Evolutionary conservation across 129 eudicot species (phyloP), one percentile per base, ranked within the genome.

Genomic region (Flaveria linearis): DNA sequence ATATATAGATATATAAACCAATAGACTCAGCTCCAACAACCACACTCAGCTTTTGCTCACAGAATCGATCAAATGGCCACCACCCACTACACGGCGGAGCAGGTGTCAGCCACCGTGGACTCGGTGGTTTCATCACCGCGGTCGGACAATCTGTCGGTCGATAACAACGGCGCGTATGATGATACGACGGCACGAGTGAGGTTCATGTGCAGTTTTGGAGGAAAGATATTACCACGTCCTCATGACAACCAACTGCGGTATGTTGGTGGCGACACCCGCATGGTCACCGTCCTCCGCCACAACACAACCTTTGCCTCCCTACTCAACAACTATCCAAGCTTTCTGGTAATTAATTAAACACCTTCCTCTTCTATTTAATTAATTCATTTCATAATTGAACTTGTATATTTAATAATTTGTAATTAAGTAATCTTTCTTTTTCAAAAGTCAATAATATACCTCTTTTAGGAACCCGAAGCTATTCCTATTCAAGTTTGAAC

Each of bases 181-280:
- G 88, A 75, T 51, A 36, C 60, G 80, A 62, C 78, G 22, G 42
- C 78, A 23, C 90, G 88, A 6, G 74, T 87, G 22, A 89, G 98
- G 17, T 86, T 93, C 86, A 90, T 93, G 98, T 90, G 96, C 77
- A 93, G 98, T 72, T 93, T 88, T 74, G 98, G 98, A 2, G 98
- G 98, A 47, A 93, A 88, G 69, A 93, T 93, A 79, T 82, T 88
- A 71, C 98, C 96, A 61, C 90, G 98, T 9, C 98, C 97, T 17
- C 98, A 88, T 74, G 98, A 93, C 79, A 88, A 90, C 78, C 98
- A 93, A 51, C 97, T 93, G 86, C 91, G 98, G 28, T 93, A 93
- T 77, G 89, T 93, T 47, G 98, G 98, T 28, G 98, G 98, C 46
- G 98, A 93, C 81, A 90, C 98, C 70, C 87, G 98, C 2, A 93